Evolutionary conservation across 345 rosid species (phyloP), one percentile per base, ranked within the genome.

Genomic region (Garcia nutans): DNA sequence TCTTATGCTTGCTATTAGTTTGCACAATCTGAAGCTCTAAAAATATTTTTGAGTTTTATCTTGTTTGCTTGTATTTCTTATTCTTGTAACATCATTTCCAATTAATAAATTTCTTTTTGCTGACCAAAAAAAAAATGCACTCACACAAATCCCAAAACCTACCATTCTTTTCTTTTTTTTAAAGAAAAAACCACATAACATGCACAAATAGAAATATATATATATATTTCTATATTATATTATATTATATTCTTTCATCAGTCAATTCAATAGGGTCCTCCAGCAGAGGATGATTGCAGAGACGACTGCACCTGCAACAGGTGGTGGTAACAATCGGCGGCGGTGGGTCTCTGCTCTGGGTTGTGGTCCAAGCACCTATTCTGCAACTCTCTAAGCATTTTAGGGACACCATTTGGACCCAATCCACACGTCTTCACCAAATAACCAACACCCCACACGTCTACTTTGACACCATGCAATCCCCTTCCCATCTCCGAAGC

Each of bases 401-500:
- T 92, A 17, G 96, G 94, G 62, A 88, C 79, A 65, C 79, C 74
- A 42, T 70, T 76, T 33, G 73, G 42, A 47, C 78, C 80, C 65
- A 96, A 74, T 44, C 95, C 99, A 77, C 96, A 87, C 0, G 93
- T 92, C 86, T 84, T 92, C 20, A 96, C 80, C 90, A 96, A 76
- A 70, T 90, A 72, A 6, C 99, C 99, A 0, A 96, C 87, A 0
- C 97, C 99, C 97, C 98, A 96, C 23, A 96, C 97, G 84, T 96
- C 99, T 42, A 96, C 99, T 78, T 96, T 96, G 59, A 92, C 95
- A 11, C 93, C 94, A 77, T 96, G 98, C 83, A 93, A 70, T 4
- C 99, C 99, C 64, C 92, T 83, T 66, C 90, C 94, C 97, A 93
- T 89, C 88, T 93, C 99, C 68, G 98, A 97, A 2, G 97, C 96